Evolutionary conservation across 2,329 filamentous ascomycete genomes (phyloP).

Genomic region (Xylaria sp.): DNA sequence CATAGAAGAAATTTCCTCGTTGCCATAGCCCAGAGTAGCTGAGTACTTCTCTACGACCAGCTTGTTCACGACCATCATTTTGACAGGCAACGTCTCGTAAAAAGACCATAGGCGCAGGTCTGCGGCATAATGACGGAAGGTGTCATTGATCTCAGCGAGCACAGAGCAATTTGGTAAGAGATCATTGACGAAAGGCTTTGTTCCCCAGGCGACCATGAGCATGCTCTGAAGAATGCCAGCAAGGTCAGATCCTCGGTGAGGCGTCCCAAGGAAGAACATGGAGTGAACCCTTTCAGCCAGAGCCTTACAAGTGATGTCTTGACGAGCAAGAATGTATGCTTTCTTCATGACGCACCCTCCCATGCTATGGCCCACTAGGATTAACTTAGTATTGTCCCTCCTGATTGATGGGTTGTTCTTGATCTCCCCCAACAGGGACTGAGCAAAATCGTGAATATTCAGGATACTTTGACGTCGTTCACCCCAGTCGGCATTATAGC

Average conservation of each 20-base stretch:
- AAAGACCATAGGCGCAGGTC: slow-evolving; percentile 50
- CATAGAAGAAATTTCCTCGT: slow-evolving; percentile 40
- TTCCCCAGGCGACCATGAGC: slow-evolving; percentile 40
- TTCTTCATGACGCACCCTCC: slow-evolving; percentile 49
- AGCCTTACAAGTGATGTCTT: slow-evolving; percentile 39
- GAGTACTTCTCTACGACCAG: slow-evolving; percentile 43
- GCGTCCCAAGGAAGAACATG: slow-evolving; percentile 49
- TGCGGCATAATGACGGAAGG: slow-evolving; percentile 48
- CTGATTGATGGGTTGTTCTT: slow-evolving; percentile 39
- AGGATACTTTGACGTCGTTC: slow-evolving; percentile 26
- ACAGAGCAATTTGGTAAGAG: slow-evolving; percentile 44
- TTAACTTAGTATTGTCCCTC: slow-evolving; percentile 41
- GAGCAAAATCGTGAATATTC: slow-evolving; percentile 43
- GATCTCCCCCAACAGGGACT: slow-evolving; percentile 41
- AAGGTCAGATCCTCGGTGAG: slow-evolving; percentile 48
- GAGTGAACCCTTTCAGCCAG: slow-evolving; percentile 41
- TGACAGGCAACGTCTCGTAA: slow-evolving; percentile 49
- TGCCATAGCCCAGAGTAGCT: slow-evolving; percentile 35
- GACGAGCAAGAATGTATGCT: slow-evolving; percentile 44
- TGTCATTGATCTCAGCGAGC: slow-evolving; percentile 50
- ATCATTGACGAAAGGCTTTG: slow-evolving; percentile 47
- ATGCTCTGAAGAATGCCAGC: slow-evolving; percentile 46
- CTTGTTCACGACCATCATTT: slow-evolving; percentile 34
- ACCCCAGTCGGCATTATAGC: slow-evolving; percentile 28
- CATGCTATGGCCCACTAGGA: slow-evolving; percentile 54